Evolutionary conservation across 352 stramenopile genomes (phyloP).

Genomic region (Nothophytophthora sp.): DNA sequence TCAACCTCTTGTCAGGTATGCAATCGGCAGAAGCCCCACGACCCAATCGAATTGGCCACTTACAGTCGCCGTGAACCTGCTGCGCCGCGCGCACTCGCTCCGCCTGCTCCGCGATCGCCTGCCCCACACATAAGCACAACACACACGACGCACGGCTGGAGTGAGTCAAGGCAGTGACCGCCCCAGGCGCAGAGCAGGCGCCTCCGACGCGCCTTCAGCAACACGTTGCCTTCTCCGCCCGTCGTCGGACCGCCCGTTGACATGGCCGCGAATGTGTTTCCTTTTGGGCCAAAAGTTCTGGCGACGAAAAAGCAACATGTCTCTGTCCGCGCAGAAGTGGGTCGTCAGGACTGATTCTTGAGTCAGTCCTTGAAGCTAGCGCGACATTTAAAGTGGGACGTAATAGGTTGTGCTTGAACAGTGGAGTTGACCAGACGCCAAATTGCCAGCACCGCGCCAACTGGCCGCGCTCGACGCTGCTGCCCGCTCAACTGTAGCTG

Average conservation of each 20-base stretch:
- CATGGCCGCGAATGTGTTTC: conserved; percentile 1
- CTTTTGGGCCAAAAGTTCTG: not conserved
- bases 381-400: no score
- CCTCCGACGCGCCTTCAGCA: conserved; percentile 25
- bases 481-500: no score
- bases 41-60: not conserved
- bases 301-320: no score
- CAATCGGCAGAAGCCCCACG: not conserved
- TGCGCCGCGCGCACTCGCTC: conserved; percentile 44
- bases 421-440: not conserved
- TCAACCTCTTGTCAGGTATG: not conserved
- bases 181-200: not conserved
- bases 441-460: no score
- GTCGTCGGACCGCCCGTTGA: conserved; percentile 10
- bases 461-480: no score
- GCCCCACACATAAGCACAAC: not conserved
- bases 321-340: no score
- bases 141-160: not conserved
- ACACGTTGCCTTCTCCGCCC: conserved; percentile 30
- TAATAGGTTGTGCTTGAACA: no score
- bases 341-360: no score
- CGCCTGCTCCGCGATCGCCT: conserved; percentile 58
- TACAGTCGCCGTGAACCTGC: conserved; percentile 53
- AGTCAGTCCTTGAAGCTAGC: no score
- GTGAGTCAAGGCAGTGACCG: not conserved